Evolutionary conservation across 2,329 filamentous ascomycete genomes (phyloP).

Genomic region (Hypoxylon sp.): DNA sequence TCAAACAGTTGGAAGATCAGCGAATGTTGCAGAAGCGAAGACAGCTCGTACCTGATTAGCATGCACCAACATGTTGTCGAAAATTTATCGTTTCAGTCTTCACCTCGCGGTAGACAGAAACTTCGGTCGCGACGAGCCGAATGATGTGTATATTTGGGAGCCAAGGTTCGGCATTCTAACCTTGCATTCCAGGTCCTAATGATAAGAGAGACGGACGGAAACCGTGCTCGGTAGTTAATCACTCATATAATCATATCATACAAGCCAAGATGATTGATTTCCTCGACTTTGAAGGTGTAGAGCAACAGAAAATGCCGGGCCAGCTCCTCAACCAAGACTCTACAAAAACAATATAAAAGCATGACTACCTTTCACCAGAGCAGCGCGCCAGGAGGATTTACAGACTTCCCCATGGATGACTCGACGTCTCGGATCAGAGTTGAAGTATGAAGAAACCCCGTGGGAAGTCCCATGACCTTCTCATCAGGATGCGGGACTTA

Average conservation of each 20-base stretch:
- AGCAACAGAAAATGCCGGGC: neutral
- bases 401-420: neutral
- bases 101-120: neutral
- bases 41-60: neutral
- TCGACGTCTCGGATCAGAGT: neutral
- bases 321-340: neutral
- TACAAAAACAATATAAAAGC: neutral
- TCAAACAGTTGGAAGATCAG: neutral
- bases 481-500: neutral
- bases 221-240: neutral
- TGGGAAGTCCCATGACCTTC: neutral
- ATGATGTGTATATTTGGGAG: neutral
- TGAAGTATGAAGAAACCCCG: neutral
- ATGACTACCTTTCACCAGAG: neutral
- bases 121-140: neutral
- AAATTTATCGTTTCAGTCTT: neutral
- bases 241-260: constrained; percentile 15
- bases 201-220: neutral
- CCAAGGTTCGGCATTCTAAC: neutral
- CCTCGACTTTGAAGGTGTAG: neutral
- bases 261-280: neutral
- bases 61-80: constrained; percentile 1
- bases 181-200: neutral
- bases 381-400: no score
- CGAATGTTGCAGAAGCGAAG: constrained; percentile 1